Base-by-base conservation (phyloP, 805 yeast genomes). In the Suhomyces sp. region DNA sequence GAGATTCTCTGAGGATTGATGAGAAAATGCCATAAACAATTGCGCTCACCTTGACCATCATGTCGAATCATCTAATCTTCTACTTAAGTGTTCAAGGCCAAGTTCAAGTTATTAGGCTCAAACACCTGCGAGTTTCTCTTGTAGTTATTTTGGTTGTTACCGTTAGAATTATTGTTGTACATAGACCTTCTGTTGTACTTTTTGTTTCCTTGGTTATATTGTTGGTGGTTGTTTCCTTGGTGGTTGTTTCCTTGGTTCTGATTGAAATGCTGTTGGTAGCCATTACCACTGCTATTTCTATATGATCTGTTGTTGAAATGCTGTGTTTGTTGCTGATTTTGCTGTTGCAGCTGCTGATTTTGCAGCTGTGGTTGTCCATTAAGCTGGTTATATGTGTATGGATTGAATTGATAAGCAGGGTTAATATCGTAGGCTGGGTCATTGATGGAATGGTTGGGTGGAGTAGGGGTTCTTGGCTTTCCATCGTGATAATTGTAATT, bases 161-260 rank as follows among this genome's bases (percentile, higher is more conserved):
- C 42, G 40, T 38, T 31, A 4, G 7, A 10, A 41, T 41, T 42
- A 47, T 53, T 47, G 53, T 38, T 38, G 42, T 70, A 62, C 55
- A 67, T 61, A 52, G 73, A 71, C 51, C 71, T 62, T 52, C 75
- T 68, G 58, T 70, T 70, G 52, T 54, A 42, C 52, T 54, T 57
- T 41, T 60, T 58, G 47, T 51, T 54, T n/a, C 52, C 53, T 40
- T 53, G 51, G 48, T 51, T 54, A 31, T 48, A n/a, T n/a, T 40
- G 26, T 1, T 48, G 44, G 51, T 47, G 48, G 48, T 27, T 10
- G 29, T 26, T 26, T 8, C n/a, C n/a, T n/a, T n/a, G n/a, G n/a
- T 26, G 31, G 13, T 29, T 12, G 31, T 29, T 29, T 12, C 6
- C 6, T 29, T 29, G 33, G 33, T 52, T 45, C 22, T 46, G 47